Conservation (phyloP, 1,284 basidiomycete species). For the Ustilago loliicola region DNA sequence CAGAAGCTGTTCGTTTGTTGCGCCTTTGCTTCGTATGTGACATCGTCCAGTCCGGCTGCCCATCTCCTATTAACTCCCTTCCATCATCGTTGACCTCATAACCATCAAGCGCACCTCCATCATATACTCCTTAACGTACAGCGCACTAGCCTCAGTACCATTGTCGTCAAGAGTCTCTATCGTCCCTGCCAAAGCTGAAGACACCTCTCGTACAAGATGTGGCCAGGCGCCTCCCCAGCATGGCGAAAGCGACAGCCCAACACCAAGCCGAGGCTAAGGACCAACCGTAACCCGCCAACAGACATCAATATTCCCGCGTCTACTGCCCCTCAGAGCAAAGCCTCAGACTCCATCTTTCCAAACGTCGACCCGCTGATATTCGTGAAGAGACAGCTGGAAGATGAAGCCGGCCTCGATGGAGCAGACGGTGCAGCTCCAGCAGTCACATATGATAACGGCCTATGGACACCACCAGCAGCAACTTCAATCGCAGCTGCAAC, state of each 20-base stretch:
- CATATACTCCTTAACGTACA: background rate
- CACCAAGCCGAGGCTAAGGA: slow-evolving; percentile 27
- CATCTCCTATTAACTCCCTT: background rate
- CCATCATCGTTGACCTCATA: background rate
- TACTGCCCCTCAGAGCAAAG: background rate
- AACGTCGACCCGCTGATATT: slow-evolving; percentile 6
- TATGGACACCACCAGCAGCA: slow-evolving; percentile 43
- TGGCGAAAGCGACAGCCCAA: slow-evolving; percentile 33
- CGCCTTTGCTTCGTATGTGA: background rate
- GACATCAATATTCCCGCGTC: background rate
- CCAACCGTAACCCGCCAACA: slow-evolving; percentile 17
- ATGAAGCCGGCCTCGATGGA: background rate
- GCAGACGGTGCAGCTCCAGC: slow-evolving; percentile 4
- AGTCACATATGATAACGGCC: slow-evolving; percentile 33
- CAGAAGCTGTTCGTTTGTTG: background rate
- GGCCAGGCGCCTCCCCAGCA: slow-evolving; percentile 30
- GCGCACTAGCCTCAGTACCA: background rate
- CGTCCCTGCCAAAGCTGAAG: background rate
- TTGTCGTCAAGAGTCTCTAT: background rate
- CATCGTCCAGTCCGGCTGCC: background rate
- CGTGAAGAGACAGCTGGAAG: slow-evolving; percentile 17
- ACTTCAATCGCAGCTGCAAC: background rate
- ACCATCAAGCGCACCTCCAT: background rate
- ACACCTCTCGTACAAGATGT: slow-evolving; percentile 9
- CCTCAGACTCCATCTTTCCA: background rate